phyloP scores from a whole-genome alignment of 257 asterid species.

The Solanum tarapatanum region DNA sequence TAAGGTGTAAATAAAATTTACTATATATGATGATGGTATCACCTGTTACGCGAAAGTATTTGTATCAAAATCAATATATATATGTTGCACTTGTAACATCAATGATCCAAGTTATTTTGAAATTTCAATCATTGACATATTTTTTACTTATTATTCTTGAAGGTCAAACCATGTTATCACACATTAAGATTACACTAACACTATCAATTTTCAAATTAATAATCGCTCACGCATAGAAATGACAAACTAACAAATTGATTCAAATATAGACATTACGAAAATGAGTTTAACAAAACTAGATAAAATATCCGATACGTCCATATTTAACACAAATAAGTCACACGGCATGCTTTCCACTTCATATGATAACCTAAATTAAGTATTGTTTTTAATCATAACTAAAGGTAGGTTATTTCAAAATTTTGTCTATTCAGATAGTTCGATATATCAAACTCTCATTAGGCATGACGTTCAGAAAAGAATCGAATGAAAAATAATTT shows the following conservation, averaged over 20 bases:
- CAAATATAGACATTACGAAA: neutral
- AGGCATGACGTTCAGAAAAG: accelerated
- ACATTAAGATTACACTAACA: neutral
- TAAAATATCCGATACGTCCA: neutral
- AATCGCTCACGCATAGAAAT: neutral
- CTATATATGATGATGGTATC: neutral
- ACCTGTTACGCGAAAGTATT: neutral
- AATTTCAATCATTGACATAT: neutral
- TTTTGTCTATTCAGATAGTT: neutral
- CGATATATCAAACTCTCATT: neutral
- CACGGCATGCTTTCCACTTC: neutral
- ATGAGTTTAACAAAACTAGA: neutral
- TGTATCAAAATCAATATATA: neutral
- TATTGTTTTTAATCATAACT: neutral
- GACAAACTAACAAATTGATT: neutral
- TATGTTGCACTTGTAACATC: neutral
- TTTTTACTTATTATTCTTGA: neutral
- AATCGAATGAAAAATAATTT: neutral
- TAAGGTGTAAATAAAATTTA: neutral
- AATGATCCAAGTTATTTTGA: neutral
- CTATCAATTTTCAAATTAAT: neutral
- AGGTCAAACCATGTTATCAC: neutral
- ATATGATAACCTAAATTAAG: neutral
- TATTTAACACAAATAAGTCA: neutral
- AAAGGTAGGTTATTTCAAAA: neutral